Base-by-base conservation (phyloP, 1,284 basidiomycete species). In the Cutaneotrichosporon cavernicola region DNA sequence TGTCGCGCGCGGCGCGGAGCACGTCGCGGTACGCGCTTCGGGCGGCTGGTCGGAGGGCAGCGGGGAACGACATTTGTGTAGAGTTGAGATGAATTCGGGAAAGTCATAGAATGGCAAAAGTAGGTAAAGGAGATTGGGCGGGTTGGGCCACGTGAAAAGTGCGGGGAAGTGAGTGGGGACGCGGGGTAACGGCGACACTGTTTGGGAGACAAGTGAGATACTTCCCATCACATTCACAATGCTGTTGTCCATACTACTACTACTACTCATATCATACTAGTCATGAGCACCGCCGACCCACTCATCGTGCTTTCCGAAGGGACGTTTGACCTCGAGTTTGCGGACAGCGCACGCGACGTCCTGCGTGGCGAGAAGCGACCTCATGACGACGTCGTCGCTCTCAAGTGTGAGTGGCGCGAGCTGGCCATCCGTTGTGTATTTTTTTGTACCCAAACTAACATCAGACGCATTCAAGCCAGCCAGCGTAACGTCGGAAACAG, bases 381-480 rank as follows among this genome's bases (percentile, higher is more conserved):
- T 31, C n/a, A 46, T 21, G 66, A 61, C 55, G 66, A 68, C 50
- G 52, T 65, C 22, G 63, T 68, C 30, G 64, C 62, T 6, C 49
- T 68, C 43, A 38, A 62, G 31, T 68, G 66, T 69, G 53, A 64
- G 64, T 55, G 26, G 34, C 4, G 40, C 4, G 22, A 13, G 4
- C 10, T 26, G 40, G 5, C 11, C 34, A 43, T 16, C 56, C 21
- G 22, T 38, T 30, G 6, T 18, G 14, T 26, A 34, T 5, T 18
- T 4, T 5, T 9, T 13, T 21, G 14, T 6, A 13, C 34, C 8
- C 11, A 32, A 30, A 38, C 63, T 64, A 55, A 64, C 58, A 4
- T 0, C 61, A 79, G 77, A 78, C 62, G 59, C 65, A 13, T 79
- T 79, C 74, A 79, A 79, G 63, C 77, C 77, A 6, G 73, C 68